Evolutionary conservation across 176 grass and related monocot genomes (phyloP).

Genomic region (Triticum dicoccoides): DNA sequence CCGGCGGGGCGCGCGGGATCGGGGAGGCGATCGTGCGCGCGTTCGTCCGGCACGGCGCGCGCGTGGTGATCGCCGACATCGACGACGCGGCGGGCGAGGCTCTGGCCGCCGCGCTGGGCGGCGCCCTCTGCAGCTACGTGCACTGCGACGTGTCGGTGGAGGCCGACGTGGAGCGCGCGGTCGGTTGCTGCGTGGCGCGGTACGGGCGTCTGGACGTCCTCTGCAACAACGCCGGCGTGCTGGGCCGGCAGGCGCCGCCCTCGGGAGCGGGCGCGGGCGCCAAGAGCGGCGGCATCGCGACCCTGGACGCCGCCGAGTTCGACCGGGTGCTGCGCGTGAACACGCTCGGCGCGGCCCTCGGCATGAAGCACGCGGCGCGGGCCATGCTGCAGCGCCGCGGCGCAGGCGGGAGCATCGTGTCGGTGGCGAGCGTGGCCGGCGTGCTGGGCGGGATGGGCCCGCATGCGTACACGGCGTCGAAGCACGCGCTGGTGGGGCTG

Average conservation of each 20-base stretch:
- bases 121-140: conserved; percentile 31
- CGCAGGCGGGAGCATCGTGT: conserved; percentile 49
- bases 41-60: conserved; percentile 59
- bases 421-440: conserved; percentile 40
- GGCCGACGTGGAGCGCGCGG: conserved; percentile 49
- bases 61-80: conserved; percentile 70
- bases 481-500: conserved; percentile 44
- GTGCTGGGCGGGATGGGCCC: conserved; percentile 42
- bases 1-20: conserved; percentile 65
- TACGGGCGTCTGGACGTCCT: conserved; percentile 61
- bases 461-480: conserved; percentile 40
- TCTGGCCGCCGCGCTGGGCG: conserved; percentile 34
- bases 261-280: neutral
- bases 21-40: conserved; percentile 59
- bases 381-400: conserved; percentile 38
- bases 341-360: conserved; percentile 28
- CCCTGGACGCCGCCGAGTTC: conserved; percentile 71
- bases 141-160: conserved; percentile 63
- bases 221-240: conserved; percentile 67
- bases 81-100: conserved; percentile 36
- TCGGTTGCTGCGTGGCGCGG: conserved; percentile 27
- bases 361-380: conserved; percentile 54
- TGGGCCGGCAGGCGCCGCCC: conserved; percentile 47
- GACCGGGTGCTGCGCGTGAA: conserved; percentile 56
- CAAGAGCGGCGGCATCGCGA: conserved; percentile 46